Percentiles rank a stretch among this genome's conserved stretches.
These are phyloP conservation scores for Pseudocercospora vitis DNA, from an alignment of 2,329 filamentous ascomycete species.

Conservation along the genomic window DNA sequence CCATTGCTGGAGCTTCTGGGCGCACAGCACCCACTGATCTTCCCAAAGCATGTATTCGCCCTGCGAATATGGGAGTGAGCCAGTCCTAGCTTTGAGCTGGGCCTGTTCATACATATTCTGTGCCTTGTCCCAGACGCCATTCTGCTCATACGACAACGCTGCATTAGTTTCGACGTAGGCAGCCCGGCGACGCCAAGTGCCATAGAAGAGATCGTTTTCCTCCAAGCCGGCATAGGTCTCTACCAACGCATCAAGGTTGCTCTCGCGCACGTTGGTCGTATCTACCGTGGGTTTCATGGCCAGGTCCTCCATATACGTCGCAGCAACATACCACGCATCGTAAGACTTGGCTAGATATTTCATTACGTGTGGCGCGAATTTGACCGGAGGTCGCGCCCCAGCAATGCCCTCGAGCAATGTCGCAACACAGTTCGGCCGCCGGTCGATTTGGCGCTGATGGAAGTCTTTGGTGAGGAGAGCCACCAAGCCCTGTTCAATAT, in stretches of 20 bases:
- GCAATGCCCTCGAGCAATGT: constrained; percentile 86
- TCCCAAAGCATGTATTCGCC: constrained; percentile 99
- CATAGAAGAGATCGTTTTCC: constrained; percentile 96
- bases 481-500: constrained; percentile 90
- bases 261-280: constrained; percentile 81
- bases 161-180: constrained; percentile 98
- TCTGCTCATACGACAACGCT: constrained; percentile 95
- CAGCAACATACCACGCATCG: constrained; percentile 94
- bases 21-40: constrained; percentile 97
- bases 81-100: constrained; percentile 94
- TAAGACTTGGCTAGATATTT: constrained; percentile 94
- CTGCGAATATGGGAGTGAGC: constrained; percentile 92
- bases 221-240: constrained; percentile 87
- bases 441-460: constrained; percentile 90
- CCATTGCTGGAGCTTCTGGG: constrained; percentile 98
- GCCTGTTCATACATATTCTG: constrained; percentile 95
- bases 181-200: constrained; percentile 90
- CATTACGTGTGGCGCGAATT: constrained; percentile 91
- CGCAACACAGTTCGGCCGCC: constrained; percentile 91
- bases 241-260: constrained; percentile 91
- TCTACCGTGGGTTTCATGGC: constrained; percentile 83
- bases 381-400: constrained; percentile 80
- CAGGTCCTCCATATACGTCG: constrained; percentile 84
- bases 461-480: constrained; percentile 90
- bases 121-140: constrained; percentile 98